A percentile compares a stretch with the other conserved stretches of the same genome.
phyloP scores from a whole-genome alignment of 805 yeast genomes.

The Myxozyma kluyveri region DNA sequence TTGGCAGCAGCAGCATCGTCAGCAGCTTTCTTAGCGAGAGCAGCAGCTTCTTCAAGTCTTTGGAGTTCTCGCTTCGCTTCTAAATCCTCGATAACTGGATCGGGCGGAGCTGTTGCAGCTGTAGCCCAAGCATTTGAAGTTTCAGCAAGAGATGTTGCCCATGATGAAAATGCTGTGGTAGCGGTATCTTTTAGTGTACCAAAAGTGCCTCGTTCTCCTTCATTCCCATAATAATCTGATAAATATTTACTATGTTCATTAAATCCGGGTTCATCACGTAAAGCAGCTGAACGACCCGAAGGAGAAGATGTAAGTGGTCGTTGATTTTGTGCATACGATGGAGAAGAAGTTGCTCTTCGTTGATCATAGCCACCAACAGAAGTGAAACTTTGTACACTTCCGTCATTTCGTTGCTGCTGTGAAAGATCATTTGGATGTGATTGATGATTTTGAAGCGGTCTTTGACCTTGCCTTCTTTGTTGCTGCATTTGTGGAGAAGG shows the following conservation, averaged over 20 bases:
- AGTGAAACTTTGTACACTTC: not conserved
- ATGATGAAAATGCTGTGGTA: constrained; percentile 15
- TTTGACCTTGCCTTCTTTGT: not conserved
- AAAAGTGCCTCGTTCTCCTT: not conserved
- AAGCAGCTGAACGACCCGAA: not conserved
- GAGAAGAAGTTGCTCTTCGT: not conserved
- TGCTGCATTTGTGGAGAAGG: constrained; percentile 8
- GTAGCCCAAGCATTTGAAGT: constrained; percentile 25
- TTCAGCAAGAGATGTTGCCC: constrained; percentile 26
- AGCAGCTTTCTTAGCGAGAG: not conserved
- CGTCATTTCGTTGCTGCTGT: constrained; percentile 6
- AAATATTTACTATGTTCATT: too few relatives aligned
- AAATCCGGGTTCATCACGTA: too few relatives aligned
- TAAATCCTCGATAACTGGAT: too few relatives aligned
- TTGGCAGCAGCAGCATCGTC: not conserved
- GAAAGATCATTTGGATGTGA: constrained; percentile 3
- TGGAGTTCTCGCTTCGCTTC: not conserved
- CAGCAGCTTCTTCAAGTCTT: not conserved
- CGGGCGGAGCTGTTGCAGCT: too few relatives aligned
- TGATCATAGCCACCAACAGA: not conserved
- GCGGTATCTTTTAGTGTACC: constrained; percentile 17
- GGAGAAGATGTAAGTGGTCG: not conserved
- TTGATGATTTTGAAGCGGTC: not conserved
- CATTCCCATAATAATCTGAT: not conserved
- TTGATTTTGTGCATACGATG: not conserved